Percentiles rank a stretch among this genome's conserved stretches.
phyloP scores from a whole-genome alignment of 2,329 filamentous ascomycete species.

The Aspergillaceae sp. region DNA sequence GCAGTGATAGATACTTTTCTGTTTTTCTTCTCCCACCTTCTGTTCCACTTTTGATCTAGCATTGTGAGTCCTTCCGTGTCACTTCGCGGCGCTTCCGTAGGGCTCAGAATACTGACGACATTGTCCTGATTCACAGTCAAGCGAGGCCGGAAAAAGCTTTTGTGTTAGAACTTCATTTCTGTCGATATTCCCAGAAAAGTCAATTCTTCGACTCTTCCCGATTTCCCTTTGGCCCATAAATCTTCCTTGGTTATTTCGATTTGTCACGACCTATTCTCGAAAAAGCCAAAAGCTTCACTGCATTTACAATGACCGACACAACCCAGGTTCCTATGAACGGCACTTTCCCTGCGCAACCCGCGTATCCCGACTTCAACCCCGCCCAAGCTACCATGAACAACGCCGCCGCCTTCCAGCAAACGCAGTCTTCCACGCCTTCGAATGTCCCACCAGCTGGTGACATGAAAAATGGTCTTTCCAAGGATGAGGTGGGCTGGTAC shows the following conservation, averaged over 20 bases:
- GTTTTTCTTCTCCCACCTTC: constrained; percentile 11
- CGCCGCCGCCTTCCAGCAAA: constrained; percentile 31
- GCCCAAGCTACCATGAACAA: constrained; percentile 25
- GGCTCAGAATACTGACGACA: not conserved
- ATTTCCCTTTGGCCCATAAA: not conserved
- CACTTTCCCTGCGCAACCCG: constrained; percentile 29
- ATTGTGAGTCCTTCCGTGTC: constrained; percentile 18
- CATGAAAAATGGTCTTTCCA: constrained; percentile 46
- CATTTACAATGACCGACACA: constrained; percentile 31
- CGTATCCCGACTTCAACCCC: constrained; percentile 31
- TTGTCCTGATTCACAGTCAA: constrained; percentile 9
- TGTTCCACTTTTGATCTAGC: constrained; percentile 17
- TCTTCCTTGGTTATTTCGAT: not conserved
- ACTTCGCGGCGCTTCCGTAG: not conserved
- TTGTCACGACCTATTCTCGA: constrained; percentile 2
- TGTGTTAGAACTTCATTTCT: constrained; percentile 12
- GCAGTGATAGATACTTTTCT: not conserved
- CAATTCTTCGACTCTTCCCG: constrained; percentile 3
- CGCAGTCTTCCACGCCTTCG: constrained; percentile 31
- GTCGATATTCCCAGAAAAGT: constrained; percentile 11
- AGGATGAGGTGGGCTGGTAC: constrained; percentile 98
- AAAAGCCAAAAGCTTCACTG: not conserved
- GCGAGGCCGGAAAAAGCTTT: constrained; percentile 12
- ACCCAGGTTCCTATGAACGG: constrained; percentile 35
- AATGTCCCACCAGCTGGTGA: constrained; percentile 30